Base-by-base conservation (phyloP, 352 stramenopile genomes). In the Phytophthora aleatoria region DNA sequence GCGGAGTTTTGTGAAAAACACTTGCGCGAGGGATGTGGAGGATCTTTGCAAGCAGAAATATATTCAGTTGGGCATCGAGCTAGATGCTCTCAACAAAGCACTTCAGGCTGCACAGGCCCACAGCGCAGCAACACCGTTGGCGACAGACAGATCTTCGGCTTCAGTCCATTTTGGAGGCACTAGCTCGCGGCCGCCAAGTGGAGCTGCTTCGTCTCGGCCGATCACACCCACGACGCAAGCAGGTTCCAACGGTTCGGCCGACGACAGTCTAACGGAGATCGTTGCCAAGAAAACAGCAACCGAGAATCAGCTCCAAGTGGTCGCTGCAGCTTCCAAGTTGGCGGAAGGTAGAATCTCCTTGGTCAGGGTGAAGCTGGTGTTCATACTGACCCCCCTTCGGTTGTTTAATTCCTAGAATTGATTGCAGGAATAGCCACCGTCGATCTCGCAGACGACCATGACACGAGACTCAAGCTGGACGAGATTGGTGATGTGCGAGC, bases 41-140 rank as follows among this genome's bases (percentile, higher is more conserved):
- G 80, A 94, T 51, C 57, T 79, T 13, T 94, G 85, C 75, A 89
- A 89, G 60, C 85, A 94, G 51, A 86, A 85, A 53, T 78, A 71
- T 42, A 81, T 94, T 43, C 85, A 94, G 67, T 52, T 92, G 33
- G 77, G 74, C 35, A 90, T 92, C 55, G 85, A 94, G 57, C 52
- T 92, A 24, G 81, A 92, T 55, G 80, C 83, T 15, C 64, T 90
- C 35, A 75, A 70, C 26, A 79, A 75, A 10, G 62, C 66, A n/a
- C 42, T 71, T 5, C 55, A 81, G 30, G 52, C 48, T 47, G 35
- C 0, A 13, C 36, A 36, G 13, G 26, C 52, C n/a, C 57, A 45
- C 16, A 58, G 38, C 38, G 20, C 44, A 54, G 49, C 74, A 28
- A 53, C 52, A 31, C 10, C 63, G 2, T 63, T 64, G 12, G 52